Percentiles rank a stretch among this genome's conserved stretches.
These are phyloP conservation scores for Solanum peruvianum DNA, from an alignment of 257 asterid genomes.

Conservation along the genomic window DNA sequence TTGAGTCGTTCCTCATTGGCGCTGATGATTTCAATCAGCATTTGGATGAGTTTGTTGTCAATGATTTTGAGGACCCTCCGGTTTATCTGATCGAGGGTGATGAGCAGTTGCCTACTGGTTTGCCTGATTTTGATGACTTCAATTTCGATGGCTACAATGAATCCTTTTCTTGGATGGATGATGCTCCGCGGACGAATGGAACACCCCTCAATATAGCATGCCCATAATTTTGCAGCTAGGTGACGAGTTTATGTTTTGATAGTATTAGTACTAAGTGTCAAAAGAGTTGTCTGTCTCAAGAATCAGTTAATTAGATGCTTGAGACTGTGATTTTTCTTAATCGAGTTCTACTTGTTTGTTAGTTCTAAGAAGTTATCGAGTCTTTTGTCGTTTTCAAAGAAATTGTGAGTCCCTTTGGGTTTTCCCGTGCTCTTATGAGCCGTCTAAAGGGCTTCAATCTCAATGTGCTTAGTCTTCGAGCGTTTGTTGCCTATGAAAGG, in stretches of 20 bases:
- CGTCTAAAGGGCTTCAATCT: slow-evolving; percentile 27
- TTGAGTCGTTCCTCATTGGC: slow-evolving; percentile 20
- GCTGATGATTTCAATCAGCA: slow-evolving; percentile 14
- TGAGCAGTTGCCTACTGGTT: slow-evolving; percentile 10
- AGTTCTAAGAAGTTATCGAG: background rate
- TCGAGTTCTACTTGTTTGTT: slow-evolving; percentile 1
- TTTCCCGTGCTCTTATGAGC: slow-evolving; percentile 63
- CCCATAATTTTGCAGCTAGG: slow-evolving; percentile 75
- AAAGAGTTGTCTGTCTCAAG: slow-evolving; percentile 11
- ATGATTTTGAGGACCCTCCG: slow-evolving; percentile 36
- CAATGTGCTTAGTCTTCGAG: background rate
- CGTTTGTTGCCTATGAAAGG: background rate
- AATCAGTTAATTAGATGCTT: slow-evolving; percentile 7
- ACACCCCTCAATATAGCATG: slow-evolving; percentile 57
- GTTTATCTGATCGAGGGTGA: slow-evolving; percentile 20
- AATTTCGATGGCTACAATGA: slow-evolving; percentile 46
- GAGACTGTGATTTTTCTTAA: slow-evolving; percentile 8
- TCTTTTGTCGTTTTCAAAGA: background rate
- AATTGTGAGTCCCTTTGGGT: slow-evolving; percentile 23
- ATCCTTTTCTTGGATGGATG: slow-evolving; percentile 51
- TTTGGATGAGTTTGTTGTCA: slow-evolving; percentile 28
- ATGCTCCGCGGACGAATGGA: slow-evolving; percentile 26
- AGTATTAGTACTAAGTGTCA: background rate
- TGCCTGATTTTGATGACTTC: slow-evolving; percentile 54
- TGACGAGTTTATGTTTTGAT: background rate